These are phyloP conservation scores for Peribolospora baueri DNA, from an alignment of 768 basidiomycete species.

Conservation along the genomic window DNA sequence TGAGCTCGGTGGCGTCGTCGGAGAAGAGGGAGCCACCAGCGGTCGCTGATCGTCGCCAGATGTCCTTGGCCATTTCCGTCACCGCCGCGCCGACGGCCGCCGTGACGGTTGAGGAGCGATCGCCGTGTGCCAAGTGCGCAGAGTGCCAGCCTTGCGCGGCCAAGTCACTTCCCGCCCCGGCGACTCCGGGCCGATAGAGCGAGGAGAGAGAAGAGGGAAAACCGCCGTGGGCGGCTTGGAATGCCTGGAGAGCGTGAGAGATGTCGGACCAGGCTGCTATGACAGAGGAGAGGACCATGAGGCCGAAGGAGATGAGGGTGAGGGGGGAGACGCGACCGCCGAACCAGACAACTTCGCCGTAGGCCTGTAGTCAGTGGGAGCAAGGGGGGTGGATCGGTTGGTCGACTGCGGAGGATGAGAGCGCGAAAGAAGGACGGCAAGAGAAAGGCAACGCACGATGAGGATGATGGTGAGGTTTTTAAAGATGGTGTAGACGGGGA, in stretches of 20 bases:
- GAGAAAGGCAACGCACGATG: conserved; percentile 27
- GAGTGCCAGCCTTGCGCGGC: conserved; percentile 12
- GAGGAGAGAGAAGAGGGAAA: too few relatives aligned
- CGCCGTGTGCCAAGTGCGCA: not conserved
- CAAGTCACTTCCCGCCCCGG: conserved; percentile 14
- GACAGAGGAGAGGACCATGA: conserved; percentile 89
- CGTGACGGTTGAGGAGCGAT: too few relatives aligned
- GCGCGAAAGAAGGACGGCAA: not conserved
- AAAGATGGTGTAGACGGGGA: conserved; percentile 97
- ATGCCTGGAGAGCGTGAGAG: conserved; percentile 22
- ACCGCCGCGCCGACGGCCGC: too few relatives aligned
- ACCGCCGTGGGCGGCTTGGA: not conserved
- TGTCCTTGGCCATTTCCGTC: too few relatives aligned
- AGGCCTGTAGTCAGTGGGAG: conserved; percentile 22
- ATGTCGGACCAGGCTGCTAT: conserved; percentile 95
- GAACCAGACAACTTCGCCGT: conserved; percentile 95
- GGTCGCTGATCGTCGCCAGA: too few relatives aligned
- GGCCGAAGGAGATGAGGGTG: conserved; percentile 64
- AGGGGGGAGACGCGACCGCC: conserved; percentile 65
- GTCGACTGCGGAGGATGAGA: conserved; percentile 1
- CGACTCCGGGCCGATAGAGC: not conserved
- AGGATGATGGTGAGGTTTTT: conserved; percentile 99
- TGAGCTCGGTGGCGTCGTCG: not conserved
- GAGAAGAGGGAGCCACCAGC: conserved; percentile 22
- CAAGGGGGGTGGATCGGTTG: not conserved